These are phyloP conservation scores for Neotropicomus parvogracilis DNA, from an alignment of 1,284 basidiomycete species.

Conservation along the genomic window DNA sequence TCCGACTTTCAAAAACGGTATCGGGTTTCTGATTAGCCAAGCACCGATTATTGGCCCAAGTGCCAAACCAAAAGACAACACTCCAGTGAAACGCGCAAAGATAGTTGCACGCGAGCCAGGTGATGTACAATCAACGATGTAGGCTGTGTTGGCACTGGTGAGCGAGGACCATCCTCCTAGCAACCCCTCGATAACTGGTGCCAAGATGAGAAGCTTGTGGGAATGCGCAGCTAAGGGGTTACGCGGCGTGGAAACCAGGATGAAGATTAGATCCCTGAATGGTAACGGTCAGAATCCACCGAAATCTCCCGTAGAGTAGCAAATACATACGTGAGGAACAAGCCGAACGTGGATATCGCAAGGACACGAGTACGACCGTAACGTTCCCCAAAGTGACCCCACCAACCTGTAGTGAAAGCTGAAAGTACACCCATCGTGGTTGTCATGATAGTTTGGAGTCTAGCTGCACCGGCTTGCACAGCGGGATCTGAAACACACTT, in stretches of 20 bases:
- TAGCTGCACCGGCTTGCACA: slow-evolving; percentile 65
- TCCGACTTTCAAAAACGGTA: slow-evolving; percentile 36
- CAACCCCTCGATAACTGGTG: slow-evolving; percentile 78
- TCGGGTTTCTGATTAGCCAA: slow-evolving; percentile 59
- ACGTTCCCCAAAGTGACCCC: slow-evolving; percentile 80
- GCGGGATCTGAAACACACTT: slow-evolving; percentile 58
- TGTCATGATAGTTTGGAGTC: slow-evolving; percentile 67
- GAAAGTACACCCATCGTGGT: slow-evolving; percentile 79
- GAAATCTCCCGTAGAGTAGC: neutral
- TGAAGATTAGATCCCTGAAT: slow-evolving; percentile 71
- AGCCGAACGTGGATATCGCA: slow-evolving; percentile 63
- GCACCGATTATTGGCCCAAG: slow-evolving; percentile 72
- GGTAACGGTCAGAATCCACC: slow-evolving; percentile 1
- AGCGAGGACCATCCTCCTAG: slow-evolving; percentile 86
- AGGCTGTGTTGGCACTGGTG: slow-evolving; percentile 77
- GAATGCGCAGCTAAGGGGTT: slow-evolving; percentile 62
- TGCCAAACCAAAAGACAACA: slow-evolving; percentile 69
- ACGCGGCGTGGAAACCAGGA: slow-evolving; percentile 71
- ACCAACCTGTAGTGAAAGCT: slow-evolving; percentile 83
- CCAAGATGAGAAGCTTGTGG: slow-evolving; percentile 74
- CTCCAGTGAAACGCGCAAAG: slow-evolving; percentile 75
- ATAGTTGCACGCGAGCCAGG: slow-evolving; percentile 77
- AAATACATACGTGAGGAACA: slow-evolving; percentile 67
- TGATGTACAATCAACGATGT: slow-evolving; percentile 83
- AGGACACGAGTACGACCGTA: slow-evolving; percentile 77